These are phyloP conservation scores for Colletotrichum incanum DNA, from an alignment of 2,329 filamentous ascomycete genomes.

Conservation along the genomic window DNA sequence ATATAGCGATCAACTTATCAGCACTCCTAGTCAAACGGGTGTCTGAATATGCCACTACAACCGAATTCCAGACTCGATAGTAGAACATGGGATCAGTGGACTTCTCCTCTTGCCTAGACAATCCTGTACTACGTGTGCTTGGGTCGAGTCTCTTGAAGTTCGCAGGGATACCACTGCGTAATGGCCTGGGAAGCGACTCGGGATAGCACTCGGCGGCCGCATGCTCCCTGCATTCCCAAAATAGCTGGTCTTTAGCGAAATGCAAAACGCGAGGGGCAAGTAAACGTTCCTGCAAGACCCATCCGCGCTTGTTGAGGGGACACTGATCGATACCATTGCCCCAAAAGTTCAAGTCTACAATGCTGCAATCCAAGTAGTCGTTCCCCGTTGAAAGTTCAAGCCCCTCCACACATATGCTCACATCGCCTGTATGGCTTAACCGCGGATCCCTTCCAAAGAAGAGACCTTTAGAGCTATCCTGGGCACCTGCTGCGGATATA, in stretches of 20 bases:
- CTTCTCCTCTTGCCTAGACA: background rate
- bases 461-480: slow-evolving; percentile 30
- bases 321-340: background rate
- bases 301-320: slow-evolving; percentile 24
- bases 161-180: background rate
- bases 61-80: background rate
- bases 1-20: slow-evolving; percentile 11
- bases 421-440: background rate
- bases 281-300: slow-evolving; percentile 23
- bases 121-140: no score
- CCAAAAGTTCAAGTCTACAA: slow-evolving; percentile 7
- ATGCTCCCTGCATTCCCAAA: slow-evolving; percentile 30
- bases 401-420: background rate
- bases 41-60: background rate
- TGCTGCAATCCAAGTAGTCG: slow-evolving; percentile 8
- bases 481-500: slow-evolving; percentile 42
- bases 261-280: slow-evolving; percentile 21
- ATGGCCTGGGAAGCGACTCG: background rate
- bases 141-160: slow-evolving; percentile 22
- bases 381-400: background rate
- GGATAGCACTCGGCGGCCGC: slow-evolving; percentile 22
- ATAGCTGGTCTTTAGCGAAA: slow-evolving; percentile 20
- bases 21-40: slow-evolving; percentile 7
- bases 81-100: background rate
- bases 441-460: slow-evolving; percentile 23